Evolutionary conservation across 2,329 filamentous ascomycete genomes (phyloP), one percentile per base, ranked within the genome.

Genomic region (Aspergillus fischeri): DNA sequence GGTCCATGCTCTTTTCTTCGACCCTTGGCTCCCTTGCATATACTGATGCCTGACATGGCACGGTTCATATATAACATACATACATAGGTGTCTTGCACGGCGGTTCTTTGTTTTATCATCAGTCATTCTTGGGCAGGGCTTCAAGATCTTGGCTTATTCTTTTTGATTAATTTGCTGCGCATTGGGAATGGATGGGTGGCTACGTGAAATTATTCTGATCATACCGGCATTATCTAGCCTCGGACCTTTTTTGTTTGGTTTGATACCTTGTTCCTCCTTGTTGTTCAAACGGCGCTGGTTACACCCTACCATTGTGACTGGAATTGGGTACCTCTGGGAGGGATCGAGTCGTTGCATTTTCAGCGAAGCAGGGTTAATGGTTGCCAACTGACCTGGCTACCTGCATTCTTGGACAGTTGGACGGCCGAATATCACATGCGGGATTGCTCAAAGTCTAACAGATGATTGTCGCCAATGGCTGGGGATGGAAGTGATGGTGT

Each of bases 291-390:
- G 47, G 58, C 56, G 55, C 60, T 45, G 11, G 55, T 41, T 59
- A 44, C 49, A 58, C 52, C 48, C 51, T 53, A 45, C 51, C 45
- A 21, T 52, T 51, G 32, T 48, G 49, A 42, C 41, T 29, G n/a
- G 29, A 54, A 28, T 49, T 53, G 45, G 56, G 61, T 49, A 49
- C 32, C 32, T 38, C 3, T 54, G 60, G 64, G 64, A 51, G 61
- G 63, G 21, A 56, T 58, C 25, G n/a, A 55, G 48, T 63, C 28
- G 29, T 64, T 63, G 63, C 64, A 66, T 66, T 66, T 63, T 54
- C 57, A 57, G 57, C 53, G 61, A 57, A 57, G 53, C 58, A 28
- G 25, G 57, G 56, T 56, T 59, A 53, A 53, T 52, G 52, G 38
- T 42, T 55, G 57, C 45, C 57, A 41, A 47, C 14, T 5, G 25